Percentiles rank a stretch among this genome's conserved stretches.
Conservation (phyloP, 2,329 filamentous ascomycete species). For the Aspergillus costaricaensis region DNA sequence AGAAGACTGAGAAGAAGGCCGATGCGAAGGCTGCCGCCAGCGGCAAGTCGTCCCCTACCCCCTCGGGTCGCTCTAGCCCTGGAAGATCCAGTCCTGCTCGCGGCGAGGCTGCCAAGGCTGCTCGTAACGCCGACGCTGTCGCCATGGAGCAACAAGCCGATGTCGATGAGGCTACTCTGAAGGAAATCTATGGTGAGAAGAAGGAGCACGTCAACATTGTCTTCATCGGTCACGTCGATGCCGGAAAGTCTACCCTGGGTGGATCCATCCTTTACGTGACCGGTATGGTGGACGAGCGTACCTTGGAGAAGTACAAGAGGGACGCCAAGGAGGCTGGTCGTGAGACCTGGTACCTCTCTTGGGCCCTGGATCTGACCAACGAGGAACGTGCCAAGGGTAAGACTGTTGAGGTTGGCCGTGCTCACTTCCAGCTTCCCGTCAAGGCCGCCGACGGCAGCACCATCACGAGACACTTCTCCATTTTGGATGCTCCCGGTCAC, state of each 20-base stretch:
- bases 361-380: conserved; percentile 95
- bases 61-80: conserved; percentile 82
- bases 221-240: conserved; percentile 97
- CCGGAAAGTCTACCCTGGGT: conserved; percentile 94
- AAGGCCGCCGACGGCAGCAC: conserved; percentile 39
- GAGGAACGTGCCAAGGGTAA: conserved; percentile 96
- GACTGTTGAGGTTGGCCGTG: conserved; percentile 94
- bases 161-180: conserved; percentile 80
- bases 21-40: conserved; percentile 52
- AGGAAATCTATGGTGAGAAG: conserved; percentile 90
- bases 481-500: conserved; percentile 94
- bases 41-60: conserved; percentile 77
- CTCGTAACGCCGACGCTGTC: conserved; percentile 77
- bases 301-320: conserved; percentile 95
- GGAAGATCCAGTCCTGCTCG: conserved; percentile 71
- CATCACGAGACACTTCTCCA: conserved; percentile 92
- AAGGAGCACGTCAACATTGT: conserved; percentile 84
- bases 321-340: conserved; percentile 95
- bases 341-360: conserved; percentile 98
- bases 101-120: conserved; percentile 58
- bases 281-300: conserved; percentile 99
- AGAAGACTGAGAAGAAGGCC: conserved; percentile 77
- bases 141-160: conserved; percentile 78
- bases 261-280: conserved; percentile 90
- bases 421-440: conserved; percentile 80